Base-by-base conservation (phyloP, 1,139 yeast genomes). In the Sporopachydermia cereana region DNA sequence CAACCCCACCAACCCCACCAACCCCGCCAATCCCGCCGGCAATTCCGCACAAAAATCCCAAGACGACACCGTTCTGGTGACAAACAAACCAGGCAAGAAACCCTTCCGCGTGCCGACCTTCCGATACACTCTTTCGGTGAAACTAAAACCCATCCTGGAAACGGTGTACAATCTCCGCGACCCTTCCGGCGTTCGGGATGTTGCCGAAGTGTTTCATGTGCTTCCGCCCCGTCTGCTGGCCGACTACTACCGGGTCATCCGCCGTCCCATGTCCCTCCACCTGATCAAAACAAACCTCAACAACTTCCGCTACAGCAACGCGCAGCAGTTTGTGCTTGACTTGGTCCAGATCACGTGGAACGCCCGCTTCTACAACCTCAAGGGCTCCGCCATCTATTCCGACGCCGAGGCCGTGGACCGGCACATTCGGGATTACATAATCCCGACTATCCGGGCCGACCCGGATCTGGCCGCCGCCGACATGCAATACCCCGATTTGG, bases 321-420 rank as follows among this genome's bases (percentile, higher is more conserved):
- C 84, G 0, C 82, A 78, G 54, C 79, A 77, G 47, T 88, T 86
- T 59, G 65, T 89, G 41, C 72, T 69, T 48, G 96, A 88, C 59
- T 60, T 89, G 50, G 86, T 82, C 0, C 91, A 84, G 60, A 83
- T 89, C 43, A 74, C 85, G 1, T 85, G 95, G 88, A 89, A 89
- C 59, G 96, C 96, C 2, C 74, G 86, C 50, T 74, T 80, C 43
- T 89, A 81, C 62, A 89, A 89, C 59, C 79, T 79, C 48, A 79
- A 77, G 51, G 78, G 73, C 16, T 77, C 89, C 0, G 67, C 68
- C 16, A 80, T 83, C 44, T 84, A 82, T 61, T 68, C 70, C 34
- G 84, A 83, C 54, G 96, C 96, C 0, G 68, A 74, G 17, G 70
- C 79, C 24, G 63, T 89, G 52, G 93, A 88, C 56, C 64, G 71